phyloP scores from a whole-genome alignment of 345 rosid species.

The Moringa oleifera region DNA sequence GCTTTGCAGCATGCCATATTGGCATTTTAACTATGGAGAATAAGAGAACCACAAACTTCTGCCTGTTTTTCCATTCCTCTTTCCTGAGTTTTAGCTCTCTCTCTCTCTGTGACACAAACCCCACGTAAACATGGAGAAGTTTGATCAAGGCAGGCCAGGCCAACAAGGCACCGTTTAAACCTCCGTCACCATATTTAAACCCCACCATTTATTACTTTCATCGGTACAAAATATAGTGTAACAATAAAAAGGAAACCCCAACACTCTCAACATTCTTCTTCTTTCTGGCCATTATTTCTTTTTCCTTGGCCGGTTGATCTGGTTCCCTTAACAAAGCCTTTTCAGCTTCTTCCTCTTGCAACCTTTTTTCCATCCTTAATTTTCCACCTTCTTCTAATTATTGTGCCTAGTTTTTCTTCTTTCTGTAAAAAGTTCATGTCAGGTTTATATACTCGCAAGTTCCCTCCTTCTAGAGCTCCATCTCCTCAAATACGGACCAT shows the following conservation, averaged over 20 bases:
- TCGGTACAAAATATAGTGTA: no score
- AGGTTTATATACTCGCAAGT: slow-evolving; percentile 71
- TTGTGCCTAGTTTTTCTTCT: neutral
- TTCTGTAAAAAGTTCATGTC: slow-evolving; percentile 31
- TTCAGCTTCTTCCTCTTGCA: no score
- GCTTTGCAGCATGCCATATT: no score
- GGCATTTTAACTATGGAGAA: no score
- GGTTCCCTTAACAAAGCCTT: neutral
- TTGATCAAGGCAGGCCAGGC: no score
- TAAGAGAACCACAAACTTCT: no score
- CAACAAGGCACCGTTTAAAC: neutral
- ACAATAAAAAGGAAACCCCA: neutral
- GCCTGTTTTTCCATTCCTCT: no score
- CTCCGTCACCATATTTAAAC: neutral
- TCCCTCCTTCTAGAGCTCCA: slow-evolving; percentile 73
- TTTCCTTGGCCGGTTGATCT: neutral
- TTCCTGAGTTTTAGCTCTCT: no score
- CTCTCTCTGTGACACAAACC: no score
- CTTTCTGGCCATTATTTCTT: neutral
- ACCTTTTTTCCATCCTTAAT: no score
- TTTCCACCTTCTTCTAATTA: neutral
- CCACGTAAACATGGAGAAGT: no score
- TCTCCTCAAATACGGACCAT: slow-evolving; percentile 75
- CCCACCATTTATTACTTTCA: neutral
- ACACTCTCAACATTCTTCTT: neutral